phyloP scores from a whole-genome alignment of 352 stramenopile genomes.

The Globisporangium heterothallicum region DNA sequence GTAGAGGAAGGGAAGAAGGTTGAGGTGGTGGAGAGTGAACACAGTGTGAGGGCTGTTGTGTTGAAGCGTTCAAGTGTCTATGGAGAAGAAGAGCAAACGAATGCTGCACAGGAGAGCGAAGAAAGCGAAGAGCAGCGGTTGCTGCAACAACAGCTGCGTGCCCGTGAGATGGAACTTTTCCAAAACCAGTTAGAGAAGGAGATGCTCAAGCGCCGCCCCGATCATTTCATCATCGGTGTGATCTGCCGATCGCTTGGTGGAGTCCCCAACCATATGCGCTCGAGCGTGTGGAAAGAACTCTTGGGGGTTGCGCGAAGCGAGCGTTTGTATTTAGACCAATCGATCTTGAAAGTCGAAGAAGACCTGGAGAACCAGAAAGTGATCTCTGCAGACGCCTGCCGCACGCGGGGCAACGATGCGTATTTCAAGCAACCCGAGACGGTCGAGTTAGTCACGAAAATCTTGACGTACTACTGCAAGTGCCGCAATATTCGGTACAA shows the following conservation, averaged over 20 bases:
- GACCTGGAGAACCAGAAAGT: constrained; percentile 90
- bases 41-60: too few species aligned
- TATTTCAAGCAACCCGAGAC: constrained; percentile 73
- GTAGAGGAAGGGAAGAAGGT: too few species aligned
- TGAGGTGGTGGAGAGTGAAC: too few species aligned
- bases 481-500: constrained; percentile 88
- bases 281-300: constrained; percentile 76
- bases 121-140: neutral
- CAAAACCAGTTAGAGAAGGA: constrained; percentile 48
- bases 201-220: constrained; percentile 60
- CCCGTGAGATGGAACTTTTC: constrained; percentile 12
- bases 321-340: constrained; percentile 56
- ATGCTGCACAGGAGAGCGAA: neutral
- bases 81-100: neutral
- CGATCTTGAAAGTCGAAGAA: constrained; percentile 68
- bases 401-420: constrained; percentile 78
- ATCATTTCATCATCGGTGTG: constrained; percentile 69
- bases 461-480: constrained; percentile 94
- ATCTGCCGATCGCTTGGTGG: constrained; percentile 65
- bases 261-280: constrained; percentile 45
- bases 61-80: neutral
- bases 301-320: constrained; percentile 65
- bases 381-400: constrained; percentile 80
- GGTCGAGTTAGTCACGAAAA: constrained; percentile 64
- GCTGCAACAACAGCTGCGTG: constrained; percentile 1